phyloP scores from a whole-genome alignment of 2,329 filamentous ascomycete species.

The Kalmusia sp. region DNA sequence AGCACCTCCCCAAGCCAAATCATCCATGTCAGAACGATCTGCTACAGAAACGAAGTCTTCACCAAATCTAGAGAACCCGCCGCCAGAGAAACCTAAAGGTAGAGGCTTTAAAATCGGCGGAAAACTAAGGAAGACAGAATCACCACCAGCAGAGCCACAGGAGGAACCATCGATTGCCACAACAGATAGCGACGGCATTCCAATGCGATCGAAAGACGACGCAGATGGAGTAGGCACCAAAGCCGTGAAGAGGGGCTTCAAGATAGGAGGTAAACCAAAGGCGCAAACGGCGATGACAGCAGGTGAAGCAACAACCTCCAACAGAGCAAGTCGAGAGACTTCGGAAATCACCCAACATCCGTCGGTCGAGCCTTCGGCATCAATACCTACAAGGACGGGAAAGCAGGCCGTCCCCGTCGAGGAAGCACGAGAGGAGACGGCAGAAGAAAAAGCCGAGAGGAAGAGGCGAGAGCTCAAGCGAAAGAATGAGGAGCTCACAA shows the following conservation, averaged over 20 bases:
- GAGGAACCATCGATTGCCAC: slow-evolving; percentile 1
- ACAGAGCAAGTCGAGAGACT: slow-evolving; percentile 10
- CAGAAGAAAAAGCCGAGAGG: slow-evolving; percentile 61
- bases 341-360: slow-evolving; percentile 15
- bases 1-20: slow-evolving; percentile 2
- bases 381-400: not conserved
- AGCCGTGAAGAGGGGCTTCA: slow-evolving; percentile 31
- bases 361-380: slow-evolving; percentile 17
- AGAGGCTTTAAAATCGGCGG: slow-evolving; percentile 41
- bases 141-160: slow-evolving; percentile 5
- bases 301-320: slow-evolving; percentile 2
- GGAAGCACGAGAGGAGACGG: slow-evolving; percentile 44
- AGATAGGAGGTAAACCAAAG: slow-evolving; percentile 41
- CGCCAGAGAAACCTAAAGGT: slow-evolving; percentile 21
- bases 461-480: slow-evolving; percentile 65
- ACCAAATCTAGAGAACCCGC: not conserved
- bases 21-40: slow-evolving; percentile 12
- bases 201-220: slow-evolving; percentile 6
- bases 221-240: slow-evolving; percentile 10
- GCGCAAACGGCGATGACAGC: slow-evolving; percentile 8
- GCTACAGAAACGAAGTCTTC: not conserved
- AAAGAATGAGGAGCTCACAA: slow-evolving; percentile 59
- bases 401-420: slow-evolving; percentile 19
- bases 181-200: not conserved
- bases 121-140: slow-evolving; percentile 20